Evolutionary conservation across 441 rosid genomes (phyloP).

Genomic region (Lagerstroemia fauriei): DNA sequence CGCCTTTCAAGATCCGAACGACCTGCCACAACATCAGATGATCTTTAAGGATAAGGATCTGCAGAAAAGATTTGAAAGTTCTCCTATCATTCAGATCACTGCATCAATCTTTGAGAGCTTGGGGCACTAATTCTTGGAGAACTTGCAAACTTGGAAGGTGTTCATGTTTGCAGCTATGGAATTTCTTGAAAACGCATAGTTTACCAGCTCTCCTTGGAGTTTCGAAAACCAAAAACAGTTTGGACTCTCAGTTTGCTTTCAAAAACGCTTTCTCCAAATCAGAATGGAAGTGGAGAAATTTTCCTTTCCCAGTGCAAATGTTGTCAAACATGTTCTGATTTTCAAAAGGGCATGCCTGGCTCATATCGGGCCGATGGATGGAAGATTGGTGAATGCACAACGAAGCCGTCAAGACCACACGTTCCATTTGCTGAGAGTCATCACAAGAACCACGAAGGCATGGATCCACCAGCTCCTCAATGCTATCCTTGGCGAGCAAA

Average conservation of each 20-base stretch:
- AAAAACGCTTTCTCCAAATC: background rate
- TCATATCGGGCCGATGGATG: slow-evolving; percentile 69
- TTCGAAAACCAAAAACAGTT: background rate
- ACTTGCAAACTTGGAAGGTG: background rate
- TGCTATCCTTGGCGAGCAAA: slow-evolving; percentile 47
- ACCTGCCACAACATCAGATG: slow-evolving; percentile 43
- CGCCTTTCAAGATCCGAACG: slow-evolving; percentile 60
- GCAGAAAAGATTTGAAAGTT: no score
- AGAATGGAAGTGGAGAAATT: background rate
- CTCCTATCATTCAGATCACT: no score
- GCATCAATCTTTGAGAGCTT: background rate
- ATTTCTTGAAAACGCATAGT: no score
- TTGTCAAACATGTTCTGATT: background rate
- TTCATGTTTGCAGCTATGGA: background rate
- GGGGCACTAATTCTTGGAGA: background rate
- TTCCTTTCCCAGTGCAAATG: background rate
- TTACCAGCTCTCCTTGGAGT: background rate
- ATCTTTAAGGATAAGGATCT: background rate
- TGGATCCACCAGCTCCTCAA: slow-evolving; percentile 67
- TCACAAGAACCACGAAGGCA: slow-evolving; percentile 51
- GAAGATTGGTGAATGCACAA: slow-evolving; percentile 66
- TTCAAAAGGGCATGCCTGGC: slow-evolving; percentile 54
- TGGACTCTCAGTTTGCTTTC: background rate
- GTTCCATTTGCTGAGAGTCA: slow-evolving; percentile 52
- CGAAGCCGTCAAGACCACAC: slow-evolving; percentile 52